phyloP scores from a whole-genome alignment of 805 yeast species.

The Saccharomycopsis selenospora region DNA sequence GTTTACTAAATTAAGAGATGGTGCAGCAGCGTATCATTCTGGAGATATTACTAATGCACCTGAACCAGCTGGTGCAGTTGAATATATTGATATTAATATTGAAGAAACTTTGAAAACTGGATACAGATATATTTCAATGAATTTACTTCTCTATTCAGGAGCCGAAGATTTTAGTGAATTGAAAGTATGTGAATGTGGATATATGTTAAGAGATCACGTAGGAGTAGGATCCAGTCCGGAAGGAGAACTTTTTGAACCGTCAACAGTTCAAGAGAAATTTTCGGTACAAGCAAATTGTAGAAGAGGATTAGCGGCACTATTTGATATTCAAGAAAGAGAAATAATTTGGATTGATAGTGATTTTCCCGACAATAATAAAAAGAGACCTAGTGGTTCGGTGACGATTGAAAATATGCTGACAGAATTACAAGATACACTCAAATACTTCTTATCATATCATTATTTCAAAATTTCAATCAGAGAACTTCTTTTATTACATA shows the following conservation, averaged over 20 bases:
- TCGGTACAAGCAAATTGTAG: neutral
- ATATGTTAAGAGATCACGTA: slow-evolving; percentile 1
- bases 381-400: neutral
- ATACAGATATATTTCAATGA: neutral
- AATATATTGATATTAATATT: neutral
- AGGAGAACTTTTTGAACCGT: neutral
- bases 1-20: neutral
- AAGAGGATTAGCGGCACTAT: neutral
- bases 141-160: neutral
- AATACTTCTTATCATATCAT: neutral
- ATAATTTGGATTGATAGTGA: neutral
- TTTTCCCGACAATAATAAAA: too few relatives aligned
- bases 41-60: neutral
- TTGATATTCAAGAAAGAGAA: neutral
- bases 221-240: too few relatives aligned
- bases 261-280: neutral
- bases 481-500: neutral
- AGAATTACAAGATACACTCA: too few relatives aligned
- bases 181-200: neutral
- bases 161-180: neutral
- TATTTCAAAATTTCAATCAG: neutral
- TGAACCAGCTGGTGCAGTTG: neutral
- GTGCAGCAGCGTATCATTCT: slow-evolving; percentile 1
- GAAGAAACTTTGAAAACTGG: neutral
- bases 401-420: neutral